Evolutionary conservation across 225 moss, liverwort and hornwort species (phyloP), one percentile per base, ranked within the genome.

Genomic region (Marchantia polymorpha): DNA sequence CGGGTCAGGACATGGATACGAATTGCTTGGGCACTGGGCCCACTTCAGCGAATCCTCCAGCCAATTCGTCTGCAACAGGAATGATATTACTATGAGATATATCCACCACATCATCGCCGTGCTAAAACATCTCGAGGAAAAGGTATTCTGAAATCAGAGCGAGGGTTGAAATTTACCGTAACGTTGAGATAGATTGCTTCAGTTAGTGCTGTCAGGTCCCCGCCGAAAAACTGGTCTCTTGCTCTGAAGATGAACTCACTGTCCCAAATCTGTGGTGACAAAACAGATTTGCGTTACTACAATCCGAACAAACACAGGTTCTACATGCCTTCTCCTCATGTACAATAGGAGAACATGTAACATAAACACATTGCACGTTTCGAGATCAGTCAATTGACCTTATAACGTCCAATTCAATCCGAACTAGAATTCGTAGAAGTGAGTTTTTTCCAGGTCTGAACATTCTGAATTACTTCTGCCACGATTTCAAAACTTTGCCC

Each of bases 191-290:
- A 84, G 23, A 99, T 82, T 58, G 89, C 81, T 68, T 86, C 83
- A 0, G 89, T 87, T 84, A 99, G 89, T 31, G 61, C 75, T 52
- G 81, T 77, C 26, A 90, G 69, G 72, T 91, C 73, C 6, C 85
- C 73, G 6, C 75, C 82, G 67, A 87, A 91, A 8, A 91, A 69
- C 13, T 91, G 86, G 84, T 86, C 86, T 48, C 89, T 88, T 30
- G 87, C 87, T 76, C 90, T 92, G 67, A 82, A 74, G 23, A 99
- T 90, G 74, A 99, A 80, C 77, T 99, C 97, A 3, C 63, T 86
- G 76, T 99, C 97, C 95, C 97, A 99, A 14, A 97, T 87, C 95
- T 95, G 84, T 64, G 7, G 76, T 64, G 64, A 61, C 31, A 1
- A 27, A 22, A 48, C n/a, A n/a, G n/a, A n/a, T n/a, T n/a, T n/a